Conservation (phyloP, 768 basidiomycete genomes). For the Mycena venus region DNA sequence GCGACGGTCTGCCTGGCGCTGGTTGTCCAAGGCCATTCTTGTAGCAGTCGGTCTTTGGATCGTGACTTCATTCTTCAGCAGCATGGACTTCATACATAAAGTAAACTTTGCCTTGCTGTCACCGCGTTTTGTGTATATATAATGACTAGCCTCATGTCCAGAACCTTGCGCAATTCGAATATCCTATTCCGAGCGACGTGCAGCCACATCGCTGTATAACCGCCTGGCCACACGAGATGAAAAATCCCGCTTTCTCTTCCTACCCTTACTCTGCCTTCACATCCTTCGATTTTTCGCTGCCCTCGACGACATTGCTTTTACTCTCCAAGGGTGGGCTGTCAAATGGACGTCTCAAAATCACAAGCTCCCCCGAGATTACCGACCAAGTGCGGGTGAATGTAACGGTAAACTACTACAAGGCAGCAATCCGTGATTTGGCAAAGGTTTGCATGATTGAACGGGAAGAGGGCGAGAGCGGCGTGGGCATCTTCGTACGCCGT, state of each 20-base stretch:
- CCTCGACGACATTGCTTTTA: conserved; percentile 44
- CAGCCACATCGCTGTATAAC: background rate
- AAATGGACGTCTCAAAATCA: conserved; percentile 42
- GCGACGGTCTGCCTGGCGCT: conserved; percentile 13
- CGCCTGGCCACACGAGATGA: conserved; percentile 12
- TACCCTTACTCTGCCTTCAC: conserved; percentile 29
- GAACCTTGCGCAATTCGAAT: conserved; percentile 8
- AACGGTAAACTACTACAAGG: conserved; percentile 36
- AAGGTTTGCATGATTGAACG: conserved; percentile 48
- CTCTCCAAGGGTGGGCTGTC: conserved; percentile 44
- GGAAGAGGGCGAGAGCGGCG: conserved; percentile 41
- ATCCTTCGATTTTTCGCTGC: conserved; percentile 37
- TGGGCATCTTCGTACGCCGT: conserved; percentile 53
- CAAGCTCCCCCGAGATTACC: conserved; percentile 36
- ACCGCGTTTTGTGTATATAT: background rate
- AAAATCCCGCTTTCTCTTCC: background rate
- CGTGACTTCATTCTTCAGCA: conserved; percentile 12
- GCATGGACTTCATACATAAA: background rate
- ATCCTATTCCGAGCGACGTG: conserved; percentile 19
- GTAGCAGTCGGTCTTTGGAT: conserved; percentile 30
- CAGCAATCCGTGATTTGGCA: conserved; percentile 38
- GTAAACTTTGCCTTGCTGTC: conserved; percentile 7
- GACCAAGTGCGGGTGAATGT: conserved; percentile 47
- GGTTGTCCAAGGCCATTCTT: conserved; percentile 23
- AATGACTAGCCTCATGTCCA: conserved; percentile 6